Percentiles rank a stretch among this genome's conserved stretches.
These are phyloP conservation scores for Beauveria brongniartii DNA, from an alignment of 2,329 filamentous ascomycete species.

Conservation along the genomic window DNA sequence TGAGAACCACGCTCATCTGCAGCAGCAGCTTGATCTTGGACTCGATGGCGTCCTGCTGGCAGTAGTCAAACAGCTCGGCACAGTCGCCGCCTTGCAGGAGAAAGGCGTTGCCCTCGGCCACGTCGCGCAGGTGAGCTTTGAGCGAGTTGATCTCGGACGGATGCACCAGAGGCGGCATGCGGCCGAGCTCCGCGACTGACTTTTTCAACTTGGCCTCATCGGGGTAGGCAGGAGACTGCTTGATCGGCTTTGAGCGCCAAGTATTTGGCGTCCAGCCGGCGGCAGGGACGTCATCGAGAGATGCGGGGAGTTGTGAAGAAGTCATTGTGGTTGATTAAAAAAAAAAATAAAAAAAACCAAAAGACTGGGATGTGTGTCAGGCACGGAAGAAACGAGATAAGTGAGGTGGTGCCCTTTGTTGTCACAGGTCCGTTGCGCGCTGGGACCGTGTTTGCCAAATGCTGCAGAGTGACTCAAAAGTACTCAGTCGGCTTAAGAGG, in stretches of 20 bases:
- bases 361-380: not conserved
- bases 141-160: conserved; percentile 73
- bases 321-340: not conserved
- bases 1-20: conserved; percentile 93
- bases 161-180: conserved; percentile 70
- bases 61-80: conserved; percentile 96
- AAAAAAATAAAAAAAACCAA: no score
- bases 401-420: no score
- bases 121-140: conserved; percentile 71
- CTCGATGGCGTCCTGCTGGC: conserved; percentile 79
- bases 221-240: conserved; percentile 64
- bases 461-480: no score
- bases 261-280: conserved; percentile 52
- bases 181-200: conserved; percentile 55
- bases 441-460: no score
- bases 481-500: no score
- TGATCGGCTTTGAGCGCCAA: conserved; percentile 72
- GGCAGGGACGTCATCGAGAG: not conserved
- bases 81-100: conserved; percentile 95
- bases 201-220: conserved; percentile 51
- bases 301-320: not conserved
- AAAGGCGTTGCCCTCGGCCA: conserved; percentile 85
- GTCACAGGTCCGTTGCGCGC: no score
- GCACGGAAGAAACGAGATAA: no score
- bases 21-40: conserved; percentile 93